Base-by-base conservation (phyloP, 1,284 basidiomycete genomes). In the Pisolithus thermaeus region DNA sequence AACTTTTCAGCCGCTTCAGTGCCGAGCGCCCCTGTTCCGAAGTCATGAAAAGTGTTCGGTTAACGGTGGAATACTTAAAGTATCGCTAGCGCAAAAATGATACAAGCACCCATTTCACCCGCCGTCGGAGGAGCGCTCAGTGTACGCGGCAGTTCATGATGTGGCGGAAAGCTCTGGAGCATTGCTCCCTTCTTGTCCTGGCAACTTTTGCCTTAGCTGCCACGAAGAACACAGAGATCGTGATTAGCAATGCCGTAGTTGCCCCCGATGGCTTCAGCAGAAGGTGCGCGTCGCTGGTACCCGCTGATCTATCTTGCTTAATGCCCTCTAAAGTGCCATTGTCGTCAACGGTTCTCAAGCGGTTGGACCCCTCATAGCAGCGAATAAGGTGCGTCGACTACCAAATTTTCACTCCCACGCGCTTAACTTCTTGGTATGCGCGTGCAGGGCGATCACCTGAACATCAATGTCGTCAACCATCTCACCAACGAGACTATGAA, bases 261-360 rank as follows among this genome's bases (percentile, higher is more conserved):
- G 49, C 60, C 4, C 70, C 68, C 11, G 70, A 71, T 35, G 70
- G 70, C 18, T 69, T 57, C 38, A 58, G 36, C 59, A 62, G 52
- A 48, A 45, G 44, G 59, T 55, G 42, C 52, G 56, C 53, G 36
- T 5, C 9, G 20, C 32, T 8, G 11, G 14, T 12, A 14, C 18
- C 7, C 3, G n/a, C 16, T 47, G 18, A 32, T 42, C 22, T 18
- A 9, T 3, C 18, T 16, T 38, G n/a, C 42, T 5, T 30, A 40
- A 7, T 36, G 23, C 14, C 27, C 2, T n/a, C 4, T 42, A 12
- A 25, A 57, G 62, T 30, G 60, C 60, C 39, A 67, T 64, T 16
- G 55, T 64, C 9, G 51, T 66, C 18, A 66, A 67, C 40, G 65
- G 58, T 7, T 35, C 32, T 35, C 2, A n/a, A 6, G 36, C 52